Evolutionary conservation across 202 grass and related monocot species (phyloP).

Genomic region (Panicum hallii): DNA sequence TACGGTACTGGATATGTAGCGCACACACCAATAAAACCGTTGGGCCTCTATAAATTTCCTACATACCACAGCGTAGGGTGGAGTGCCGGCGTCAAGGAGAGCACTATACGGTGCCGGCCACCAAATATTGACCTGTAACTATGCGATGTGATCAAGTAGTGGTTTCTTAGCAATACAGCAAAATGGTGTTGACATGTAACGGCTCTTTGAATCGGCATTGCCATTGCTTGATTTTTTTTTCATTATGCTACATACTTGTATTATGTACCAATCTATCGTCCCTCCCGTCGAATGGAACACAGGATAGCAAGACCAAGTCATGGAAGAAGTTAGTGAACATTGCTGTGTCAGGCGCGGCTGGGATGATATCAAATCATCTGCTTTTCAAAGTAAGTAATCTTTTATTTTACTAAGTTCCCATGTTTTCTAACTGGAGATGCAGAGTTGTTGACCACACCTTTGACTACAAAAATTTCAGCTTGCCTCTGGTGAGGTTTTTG

Average conservation of each 20-base stretch:
- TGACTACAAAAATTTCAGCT: constrained; percentile 53
- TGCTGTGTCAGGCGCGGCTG: constrained; percentile 89
- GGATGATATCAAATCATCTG: constrained; percentile 97
- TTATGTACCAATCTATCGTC: constrained; percentile 12
- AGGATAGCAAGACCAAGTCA: constrained; percentile 79
- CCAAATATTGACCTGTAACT: not conserved
- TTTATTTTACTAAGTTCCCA: not conserved
- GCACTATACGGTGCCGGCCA: not conserved
- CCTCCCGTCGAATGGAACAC: constrained; percentile 25
- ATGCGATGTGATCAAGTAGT: not conserved
- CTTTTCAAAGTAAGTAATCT: constrained; percentile 78
- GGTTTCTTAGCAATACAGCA: not conserved
- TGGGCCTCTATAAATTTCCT: not conserved
- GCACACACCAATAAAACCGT: not conserved
- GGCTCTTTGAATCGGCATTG: not conserved
- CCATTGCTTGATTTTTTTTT: not conserved
- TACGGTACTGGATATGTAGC: not conserved
- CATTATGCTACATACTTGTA: not conserved
- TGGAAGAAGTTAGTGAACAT: constrained; percentile 93
- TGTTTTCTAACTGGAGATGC: not conserved
- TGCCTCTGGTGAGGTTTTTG: constrained; percentile 94
- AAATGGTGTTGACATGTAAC: not conserved
- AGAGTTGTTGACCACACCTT: constrained; percentile 6
- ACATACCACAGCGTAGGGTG: not conserved
- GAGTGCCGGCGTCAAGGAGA: not conserved